Conservation (phyloP, 2,329 filamentous ascomycete species). For the Talaromyces sp. region DNA sequence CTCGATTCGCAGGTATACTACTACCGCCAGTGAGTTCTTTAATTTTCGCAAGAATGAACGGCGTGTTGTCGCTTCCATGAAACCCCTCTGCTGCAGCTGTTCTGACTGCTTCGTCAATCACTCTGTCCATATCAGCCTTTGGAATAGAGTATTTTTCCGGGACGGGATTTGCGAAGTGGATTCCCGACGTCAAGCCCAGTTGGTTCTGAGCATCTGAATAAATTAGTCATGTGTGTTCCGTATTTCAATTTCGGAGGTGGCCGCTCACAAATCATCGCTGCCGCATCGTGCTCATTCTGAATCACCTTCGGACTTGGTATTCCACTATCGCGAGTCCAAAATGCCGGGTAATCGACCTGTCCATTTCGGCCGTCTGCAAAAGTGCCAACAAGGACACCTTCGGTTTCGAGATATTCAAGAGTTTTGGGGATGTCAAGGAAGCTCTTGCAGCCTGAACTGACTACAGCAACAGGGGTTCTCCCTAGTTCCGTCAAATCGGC, state of each 20-base stretch:
- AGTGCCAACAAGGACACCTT: conserved; percentile 73
- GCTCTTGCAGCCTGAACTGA: conserved; percentile 90
- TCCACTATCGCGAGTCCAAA: conserved; percentile 86
- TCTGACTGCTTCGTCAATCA: conserved; percentile 63
- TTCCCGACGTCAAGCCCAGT: conserved; percentile 68
- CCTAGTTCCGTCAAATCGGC: conserved; percentile 93
- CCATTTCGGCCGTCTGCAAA: conserved; percentile 76
- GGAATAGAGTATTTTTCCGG: conserved; percentile 65
- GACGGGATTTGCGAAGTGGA: conserved; percentile 87
- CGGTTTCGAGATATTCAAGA: conserved; percentile 70
- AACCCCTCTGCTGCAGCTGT: conserved; percentile 62
- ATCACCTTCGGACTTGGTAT: conserved; percentile 71
- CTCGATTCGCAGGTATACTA: conserved; percentile 69
- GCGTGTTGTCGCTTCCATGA: conserved; percentile 73
- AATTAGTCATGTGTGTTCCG: background rate
- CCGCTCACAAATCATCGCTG: conserved; percentile 69
- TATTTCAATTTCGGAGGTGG: background rate
- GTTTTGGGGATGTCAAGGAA: conserved; percentile 90
- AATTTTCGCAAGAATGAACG: conserved; percentile 74
- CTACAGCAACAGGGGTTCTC: conserved; percentile 77
- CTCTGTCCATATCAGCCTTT: conserved; percentile 62
- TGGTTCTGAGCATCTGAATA: conserved; percentile 62
- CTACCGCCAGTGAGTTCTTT: conserved; percentile 68
- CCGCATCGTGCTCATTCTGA: conserved; percentile 71
- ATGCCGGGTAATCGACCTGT: conserved; percentile 79